phyloP scores from a whole-genome alignment of 495 filamentous ascomycete genomes.

The Penicillium longicatenatum region DNA sequence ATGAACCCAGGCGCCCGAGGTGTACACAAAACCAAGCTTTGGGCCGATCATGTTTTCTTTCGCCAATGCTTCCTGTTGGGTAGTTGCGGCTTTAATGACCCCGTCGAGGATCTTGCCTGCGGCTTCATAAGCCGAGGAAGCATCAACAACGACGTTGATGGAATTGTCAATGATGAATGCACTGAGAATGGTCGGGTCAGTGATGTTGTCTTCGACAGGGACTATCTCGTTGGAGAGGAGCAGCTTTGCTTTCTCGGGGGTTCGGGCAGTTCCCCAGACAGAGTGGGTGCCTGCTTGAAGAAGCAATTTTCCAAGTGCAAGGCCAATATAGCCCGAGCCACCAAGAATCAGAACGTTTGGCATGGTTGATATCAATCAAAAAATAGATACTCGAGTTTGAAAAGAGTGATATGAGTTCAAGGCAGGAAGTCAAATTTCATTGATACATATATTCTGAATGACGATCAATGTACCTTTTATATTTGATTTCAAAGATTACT shows the following conservation, averaged over 20 bases:
- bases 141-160: conserved; percentile 43
- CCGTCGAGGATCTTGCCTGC: conserved; percentile 18
- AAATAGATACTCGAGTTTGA: too few species aligned
- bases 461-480: too few species aligned
- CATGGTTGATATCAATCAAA: conserved; percentile 35
- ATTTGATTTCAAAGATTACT: neutral
- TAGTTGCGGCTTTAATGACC: conserved; percentile 24
- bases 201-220: conserved; percentile 27
- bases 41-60: conserved; percentile 18
- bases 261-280: conserved; percentile 43
- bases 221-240: conserved; percentile 32
- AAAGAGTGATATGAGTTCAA: neutral
- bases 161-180: conserved; percentile 21
- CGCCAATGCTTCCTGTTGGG: conserved; percentile 15
- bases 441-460: too few species aligned
- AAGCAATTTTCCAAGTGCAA: conserved; percentile 33
- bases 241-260: conserved; percentile 30
- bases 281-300: conserved; percentile 34
- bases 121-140: conserved; percentile 22
- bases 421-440: neutral
- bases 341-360: conserved; percentile 46
- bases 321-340: conserved; percentile 46
- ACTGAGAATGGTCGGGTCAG: conserved; percentile 14
- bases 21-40: conserved; percentile 48
- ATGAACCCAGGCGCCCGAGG: conserved; percentile 44